Evolutionary conservation across 2,329 filamentous ascomycete genomes (phyloP).

Genomic region (Tympanopsis confertula): DNA sequence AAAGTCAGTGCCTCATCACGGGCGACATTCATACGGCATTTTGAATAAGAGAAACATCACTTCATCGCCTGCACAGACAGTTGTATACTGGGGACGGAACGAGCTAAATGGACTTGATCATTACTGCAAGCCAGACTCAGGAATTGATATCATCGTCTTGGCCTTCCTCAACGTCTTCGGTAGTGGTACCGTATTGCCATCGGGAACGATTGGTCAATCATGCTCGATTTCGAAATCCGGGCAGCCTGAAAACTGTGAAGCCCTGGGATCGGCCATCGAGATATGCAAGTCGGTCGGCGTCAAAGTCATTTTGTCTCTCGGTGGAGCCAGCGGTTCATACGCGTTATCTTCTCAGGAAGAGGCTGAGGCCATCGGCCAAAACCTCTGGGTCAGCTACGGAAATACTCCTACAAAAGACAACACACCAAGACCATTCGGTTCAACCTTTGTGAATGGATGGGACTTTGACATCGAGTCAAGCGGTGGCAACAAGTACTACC

Average conservation of each 20-base stretch:
- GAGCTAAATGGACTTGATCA: slow-evolving; percentile 21
- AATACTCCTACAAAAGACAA: slow-evolving; percentile 15
- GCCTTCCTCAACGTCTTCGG: slow-evolving; percentile 27
- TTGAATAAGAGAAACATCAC: too few species aligned
- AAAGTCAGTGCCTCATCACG: too few species aligned
- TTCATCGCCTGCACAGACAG: slow-evolving; percentile 21
- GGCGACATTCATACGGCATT: too few species aligned
- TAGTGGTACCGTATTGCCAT: slow-evolving; percentile 19
- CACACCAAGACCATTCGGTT: slow-evolving; percentile 29
- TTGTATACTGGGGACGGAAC: slow-evolving; percentile 17
- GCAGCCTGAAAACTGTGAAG: slow-evolving; percentile 22
- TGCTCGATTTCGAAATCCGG: slow-evolving; percentile 21
- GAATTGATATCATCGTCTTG: slow-evolving; percentile 29
- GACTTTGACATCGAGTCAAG: slow-evolving; percentile 35
- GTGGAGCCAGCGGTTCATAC: slow-evolving; percentile 24
- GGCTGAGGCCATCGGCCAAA: slow-evolving; percentile 25
- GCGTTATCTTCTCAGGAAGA: slow-evolving; percentile 18
- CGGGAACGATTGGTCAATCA: slow-evolving; percentile 24
- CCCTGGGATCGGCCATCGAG: slow-evolving; percentile 24
- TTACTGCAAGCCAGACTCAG: slow-evolving; percentile 23
- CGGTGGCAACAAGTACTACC: slow-evolving; percentile 21
- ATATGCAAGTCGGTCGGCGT: slow-evolving; percentile 27
- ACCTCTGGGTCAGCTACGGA: slow-evolving; percentile 32
- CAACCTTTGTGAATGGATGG: slow-evolving; percentile 35
- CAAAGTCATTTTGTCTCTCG: slow-evolving; percentile 31